A percentile compares a stretch with the other conserved stretches of the same genome.
These are phyloP conservation scores for Penstemon barbatus DNA, from an alignment of 257 asterid species.

Conservation along the genomic window DNA sequence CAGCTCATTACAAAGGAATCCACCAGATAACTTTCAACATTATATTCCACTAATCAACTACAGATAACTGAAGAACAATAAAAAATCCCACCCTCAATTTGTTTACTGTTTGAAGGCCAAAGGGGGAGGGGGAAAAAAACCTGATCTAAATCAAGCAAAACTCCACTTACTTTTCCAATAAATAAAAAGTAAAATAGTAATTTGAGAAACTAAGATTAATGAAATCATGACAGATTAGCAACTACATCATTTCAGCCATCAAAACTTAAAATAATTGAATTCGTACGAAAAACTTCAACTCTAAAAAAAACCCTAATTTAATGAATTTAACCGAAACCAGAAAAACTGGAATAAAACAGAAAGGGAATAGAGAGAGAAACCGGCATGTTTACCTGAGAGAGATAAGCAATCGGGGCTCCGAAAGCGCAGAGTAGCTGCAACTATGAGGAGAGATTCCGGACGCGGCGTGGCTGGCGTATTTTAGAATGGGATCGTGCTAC, in stretches of 20 bases:
- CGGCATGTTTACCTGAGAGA: neutral
- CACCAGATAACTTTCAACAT: neutral
- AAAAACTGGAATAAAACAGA: neutral
- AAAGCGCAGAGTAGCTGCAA: neutral
- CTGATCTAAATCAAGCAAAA: neutral
- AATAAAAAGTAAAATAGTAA: neutral
- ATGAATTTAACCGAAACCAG: neutral
- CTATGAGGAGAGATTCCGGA: too few relatives aligned
- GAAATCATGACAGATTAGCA: neutral
- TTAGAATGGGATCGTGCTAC: neutral
- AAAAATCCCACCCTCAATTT: neutral
- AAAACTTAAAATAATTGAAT: neutral
- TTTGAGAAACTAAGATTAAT: neutral
- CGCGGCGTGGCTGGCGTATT: conserved; percentile 5
- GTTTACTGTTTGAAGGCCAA: neutral
- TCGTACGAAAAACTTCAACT: neutral
- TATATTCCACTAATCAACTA: conserved; percentile 13
- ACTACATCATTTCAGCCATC: neutral
- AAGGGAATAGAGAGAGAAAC: neutral
- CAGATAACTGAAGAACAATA: neutral
- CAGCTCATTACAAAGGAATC: neutral
- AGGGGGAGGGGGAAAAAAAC: neutral
- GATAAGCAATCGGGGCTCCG: conserved; percentile 4
- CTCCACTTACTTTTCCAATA: neutral
- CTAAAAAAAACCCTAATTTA: neutral